Evolutionary conservation across 371 early-diverging fungal genomes (phyloP), one percentile per base, ranked within the genome.

Genomic region (Smittium culicis): DNA sequence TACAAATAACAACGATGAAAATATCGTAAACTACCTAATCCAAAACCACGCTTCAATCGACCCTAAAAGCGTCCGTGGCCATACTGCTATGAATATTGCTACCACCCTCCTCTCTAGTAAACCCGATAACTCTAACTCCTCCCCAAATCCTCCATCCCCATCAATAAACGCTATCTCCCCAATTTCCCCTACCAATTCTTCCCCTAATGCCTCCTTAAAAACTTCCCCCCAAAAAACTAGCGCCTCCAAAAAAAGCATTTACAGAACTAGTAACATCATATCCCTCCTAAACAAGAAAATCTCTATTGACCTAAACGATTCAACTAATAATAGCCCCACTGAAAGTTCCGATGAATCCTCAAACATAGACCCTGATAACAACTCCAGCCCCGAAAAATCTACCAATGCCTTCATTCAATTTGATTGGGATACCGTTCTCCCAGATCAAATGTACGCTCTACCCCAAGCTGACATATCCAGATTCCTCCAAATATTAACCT

Each of bases 1-100:
- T 1, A 87, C 88, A 56, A 88, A 87, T 69, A 94, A 91, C 78
- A 86, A 86, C 66, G 87, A 91, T 79, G 84, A 85, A 67, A 74
- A 75, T 14, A 75, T 89, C 31, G 91, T 89, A 61, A 82, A 84
- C 67, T 62, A 88, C n/a, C 79, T 94, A 61, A 68, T 94, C 30
- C 82, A 84, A 67, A 62, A 88, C 25, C 80, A 94, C 61, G 68
- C 93, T 29, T 88, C 88, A 32, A 69, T 78, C 67, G 94, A 94
- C 24, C 94, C 93, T 33, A 82, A 85, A 45, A 45, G 14, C 45
- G 14, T 45, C 45, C 45, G 85, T 56, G 94, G 94, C 14, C 79
- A 88, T 34, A 87, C 93, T 0, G 86, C 91, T 0, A 82, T 83
- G 69, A 90, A 93, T 70, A 87, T 92, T 70, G 77, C 87, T 31